Evolutionary conservation across 495 filamentous ascomycete genomes (phyloP), one percentile per base, ranked within the genome.

Genomic region (Hypoxylon intermedium): DNA sequence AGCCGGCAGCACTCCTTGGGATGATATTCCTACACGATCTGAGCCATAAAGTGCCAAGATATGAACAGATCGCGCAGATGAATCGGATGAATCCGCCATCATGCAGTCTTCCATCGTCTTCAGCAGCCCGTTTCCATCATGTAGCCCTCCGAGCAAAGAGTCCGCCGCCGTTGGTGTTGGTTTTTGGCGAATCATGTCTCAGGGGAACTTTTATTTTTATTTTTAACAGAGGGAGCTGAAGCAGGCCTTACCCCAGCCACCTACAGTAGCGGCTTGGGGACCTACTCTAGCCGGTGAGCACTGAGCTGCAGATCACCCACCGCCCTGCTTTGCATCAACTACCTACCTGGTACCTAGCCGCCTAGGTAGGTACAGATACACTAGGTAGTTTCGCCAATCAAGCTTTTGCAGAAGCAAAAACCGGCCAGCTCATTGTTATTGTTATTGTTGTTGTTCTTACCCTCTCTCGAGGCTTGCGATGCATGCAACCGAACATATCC

Each of bases 201-300:
- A 45, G 56, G 31, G 20, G 19, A 60, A 51, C 59, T 51, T 41
- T 21, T n/a, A n/a, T n/a, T n/a, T n/a, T n/a, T n/a, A n/a, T n/a
- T n/a, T n/a, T n/a, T n/a, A n/a, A 38, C 23, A 37, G 55, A 40
- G 12, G 26, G 31, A 48, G 44, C 11, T 15, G n/a, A 6, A 18
- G 60, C 55, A 23, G 34, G 40, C 31, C 54, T 12, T 54, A 51
- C 51, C 55, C 61, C 61, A 65, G 61, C 61, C 61, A 65, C 61
- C 48, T 18, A 57, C 53, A 48, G 53, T 47, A 65, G 49, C 44
- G 60, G 46, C 33, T 31, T 20, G 19, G 49, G 34, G n/a, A n/a
- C 11, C n/a, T n/a, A n/a, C n/a, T n/a, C n/a, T n/a, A n/a, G 31
- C 18, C 21, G 49, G 45, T 45, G 55, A 49, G 34, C 24, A n/a